Evolutionary conservation across 257 asterid species (phyloP).

Genomic region (Phtheirospermum japonicum): DNA sequence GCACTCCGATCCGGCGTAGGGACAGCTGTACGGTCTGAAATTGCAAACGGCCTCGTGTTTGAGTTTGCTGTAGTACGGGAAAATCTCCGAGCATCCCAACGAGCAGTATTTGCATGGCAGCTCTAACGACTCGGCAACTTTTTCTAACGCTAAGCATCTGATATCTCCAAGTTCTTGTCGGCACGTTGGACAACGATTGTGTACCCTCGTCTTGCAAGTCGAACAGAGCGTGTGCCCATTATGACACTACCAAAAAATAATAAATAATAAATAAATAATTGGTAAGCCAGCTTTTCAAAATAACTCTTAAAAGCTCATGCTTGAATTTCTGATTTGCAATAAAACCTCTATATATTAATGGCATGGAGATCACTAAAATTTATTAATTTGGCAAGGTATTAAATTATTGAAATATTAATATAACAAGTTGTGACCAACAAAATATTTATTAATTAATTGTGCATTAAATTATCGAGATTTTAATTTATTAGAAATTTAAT

Average conservation of each 20-base stretch:
- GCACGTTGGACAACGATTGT: constrained; percentile 84
- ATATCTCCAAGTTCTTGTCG: constrained; percentile 94
- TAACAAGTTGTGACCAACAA: too few relatives aligned
- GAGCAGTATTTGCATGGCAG: constrained; percentile 73
- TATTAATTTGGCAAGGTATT: too few relatives aligned
- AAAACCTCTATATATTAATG: too few relatives aligned
- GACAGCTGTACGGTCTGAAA: constrained; percentile 82
- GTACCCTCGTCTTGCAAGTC: constrained; percentile 83
- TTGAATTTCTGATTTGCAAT: too few relatives aligned
- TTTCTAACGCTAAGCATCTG: constrained; percentile 84
- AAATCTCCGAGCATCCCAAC: constrained; percentile 80
- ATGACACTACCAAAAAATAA: constrained; percentile 55
- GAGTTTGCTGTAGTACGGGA: constrained; percentile 84
- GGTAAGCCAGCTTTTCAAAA: constrained; percentile 3
- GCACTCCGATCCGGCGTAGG: constrained; percentile 93
- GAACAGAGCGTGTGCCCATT: constrained; percentile 92
- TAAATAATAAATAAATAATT: background rate
- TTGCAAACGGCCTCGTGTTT: constrained; percentile 80
- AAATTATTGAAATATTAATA: too few relatives aligned
- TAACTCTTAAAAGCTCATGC: too few relatives aligned
- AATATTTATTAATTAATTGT: too few relatives aligned
- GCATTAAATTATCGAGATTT: too few relatives aligned
- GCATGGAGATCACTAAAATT: too few relatives aligned
- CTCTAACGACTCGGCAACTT: constrained; percentile 82
- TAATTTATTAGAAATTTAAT: too few relatives aligned